phyloP scores from a whole-genome alignment of 2,329 filamentous ascomycete genomes.

The Aspergillus arachidicola region DNA sequence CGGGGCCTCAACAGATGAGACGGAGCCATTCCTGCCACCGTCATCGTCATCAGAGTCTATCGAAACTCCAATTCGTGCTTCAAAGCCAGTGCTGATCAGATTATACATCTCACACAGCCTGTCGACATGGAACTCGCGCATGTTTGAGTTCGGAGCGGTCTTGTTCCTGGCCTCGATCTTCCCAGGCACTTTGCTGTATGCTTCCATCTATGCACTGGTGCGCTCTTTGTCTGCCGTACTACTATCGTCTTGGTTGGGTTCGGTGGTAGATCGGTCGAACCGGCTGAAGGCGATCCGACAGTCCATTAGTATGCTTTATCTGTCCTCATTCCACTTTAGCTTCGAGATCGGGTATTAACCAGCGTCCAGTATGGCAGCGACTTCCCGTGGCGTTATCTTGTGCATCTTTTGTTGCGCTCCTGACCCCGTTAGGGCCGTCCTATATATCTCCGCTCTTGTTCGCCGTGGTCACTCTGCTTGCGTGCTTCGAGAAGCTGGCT shows the following conservation, averaged over 20 bases:
- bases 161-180: slow-evolving; percentile 61
- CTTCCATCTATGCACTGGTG: slow-evolving; percentile 69
- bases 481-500: slow-evolving; percentile 69
- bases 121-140: slow-evolving; percentile 66
- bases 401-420: slow-evolving; percentile 46
- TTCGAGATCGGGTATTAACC: neutral
- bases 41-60: neutral
- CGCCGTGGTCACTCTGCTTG: slow-evolving; percentile 52
- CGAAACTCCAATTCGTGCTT: slow-evolving; percentile 50
- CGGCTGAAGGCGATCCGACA: slow-evolving; percentile 54
- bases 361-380: slow-evolving; percentile 37
- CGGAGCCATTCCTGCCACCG: neutral
- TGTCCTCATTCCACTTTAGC: too few relatives aligned
- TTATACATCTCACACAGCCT: slow-evolving; percentile 61
- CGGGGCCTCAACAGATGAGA: neutral
- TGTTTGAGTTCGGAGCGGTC: slow-evolving; percentile 66
- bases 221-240: slow-evolving; percentile 61
- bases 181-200: slow-evolving; percentile 63
- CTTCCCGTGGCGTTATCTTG: slow-evolving; percentile 52
- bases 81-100: neutral
- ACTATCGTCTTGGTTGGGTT: slow-evolving; percentile 62
- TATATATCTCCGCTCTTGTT: slow-evolving; percentile 29
- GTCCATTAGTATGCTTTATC: slow-evolving; percentile 46
- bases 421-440: slow-evolving; percentile 11
- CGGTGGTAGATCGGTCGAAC: slow-evolving; percentile 59